Conservation (phyloP, 1,139 yeast species). For the Zygoascus sp. region DNA sequence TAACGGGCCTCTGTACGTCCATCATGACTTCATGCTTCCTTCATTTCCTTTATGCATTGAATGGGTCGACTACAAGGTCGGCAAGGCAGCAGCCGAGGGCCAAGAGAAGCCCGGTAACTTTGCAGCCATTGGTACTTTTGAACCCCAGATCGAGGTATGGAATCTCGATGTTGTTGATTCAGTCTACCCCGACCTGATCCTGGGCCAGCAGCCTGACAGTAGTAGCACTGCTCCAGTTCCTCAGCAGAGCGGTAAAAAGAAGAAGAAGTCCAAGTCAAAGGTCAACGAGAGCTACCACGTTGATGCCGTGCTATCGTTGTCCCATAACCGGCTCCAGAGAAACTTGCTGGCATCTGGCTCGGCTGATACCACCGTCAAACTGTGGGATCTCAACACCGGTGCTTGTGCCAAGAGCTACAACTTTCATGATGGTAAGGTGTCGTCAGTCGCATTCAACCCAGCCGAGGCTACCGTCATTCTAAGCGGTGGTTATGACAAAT, state of each 20-base stretch:
- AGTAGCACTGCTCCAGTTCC: constrained; percentile 36
- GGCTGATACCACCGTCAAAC: constrained; percentile 89
- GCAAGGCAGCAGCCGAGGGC: constrained; percentile 23
- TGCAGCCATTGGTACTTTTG: constrained; percentile 96
- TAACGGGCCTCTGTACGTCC: constrained; percentile 77
- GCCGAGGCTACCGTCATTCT: constrained; percentile 71
- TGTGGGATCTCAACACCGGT: constrained; percentile 85
- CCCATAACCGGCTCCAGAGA: constrained; percentile 79
- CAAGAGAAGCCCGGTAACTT: constrained; percentile 65
- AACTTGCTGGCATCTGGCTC: constrained; percentile 89
- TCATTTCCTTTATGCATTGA: constrained; percentile 96
- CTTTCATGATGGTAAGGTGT: constrained; percentile 73
- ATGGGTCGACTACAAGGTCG: constrained; percentile 70
- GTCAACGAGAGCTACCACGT: constrained; percentile 80
- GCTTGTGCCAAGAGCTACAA: constrained; percentile 53
- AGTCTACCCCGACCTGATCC: constrained; percentile 88
- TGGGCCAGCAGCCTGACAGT: constrained; percentile 69
- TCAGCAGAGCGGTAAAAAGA: constrained; percentile 40
- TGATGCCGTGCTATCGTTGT: constrained; percentile 84
- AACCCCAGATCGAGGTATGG: constrained; percentile 97
- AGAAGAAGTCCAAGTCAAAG: constrained; percentile 47
- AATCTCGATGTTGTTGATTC: constrained; percentile 87
- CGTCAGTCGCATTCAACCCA: constrained; percentile 83
- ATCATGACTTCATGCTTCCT: constrained; percentile 95
- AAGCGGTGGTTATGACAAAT: constrained; percentile 90